phyloP scores from a whole-genome alignment of 768 basidiomycete genomes.

The Xerocomellus amylosporus region DNA sequence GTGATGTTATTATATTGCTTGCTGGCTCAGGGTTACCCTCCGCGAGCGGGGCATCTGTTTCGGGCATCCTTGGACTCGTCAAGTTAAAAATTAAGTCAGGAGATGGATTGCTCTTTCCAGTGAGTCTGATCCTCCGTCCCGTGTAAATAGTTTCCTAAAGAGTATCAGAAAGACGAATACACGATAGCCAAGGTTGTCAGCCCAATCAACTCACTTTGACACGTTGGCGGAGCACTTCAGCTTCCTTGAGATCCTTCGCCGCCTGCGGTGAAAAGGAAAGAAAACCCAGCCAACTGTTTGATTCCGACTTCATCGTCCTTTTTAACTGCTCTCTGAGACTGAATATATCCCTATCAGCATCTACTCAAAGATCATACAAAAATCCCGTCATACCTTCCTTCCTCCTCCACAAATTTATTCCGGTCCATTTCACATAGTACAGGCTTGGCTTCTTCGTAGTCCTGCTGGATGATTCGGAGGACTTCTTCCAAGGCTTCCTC shows the following conservation, averaged over 20 bases:
- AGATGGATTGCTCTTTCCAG: neutral
- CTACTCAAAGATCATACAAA: neutral
- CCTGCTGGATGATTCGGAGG: neutral
- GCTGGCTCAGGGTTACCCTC: neutral
- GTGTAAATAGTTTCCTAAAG: conserved; percentile 9
- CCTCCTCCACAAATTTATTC: neutral
- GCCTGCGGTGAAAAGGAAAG: conserved; percentile 6
- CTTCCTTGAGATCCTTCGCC: neutral
- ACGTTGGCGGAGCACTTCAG: conserved; percentile 2
- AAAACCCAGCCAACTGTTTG: neutral
- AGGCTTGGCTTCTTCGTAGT: neutral
- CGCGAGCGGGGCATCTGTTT: neutral
- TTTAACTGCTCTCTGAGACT: conserved; percentile 11
- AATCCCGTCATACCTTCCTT: neutral
- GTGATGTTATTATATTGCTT: neutral
- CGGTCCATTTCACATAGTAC: conserved; percentile 7
- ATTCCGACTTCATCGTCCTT: neutral
- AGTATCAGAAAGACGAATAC: neutral
- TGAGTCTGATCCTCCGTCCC: no score
- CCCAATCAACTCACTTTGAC: conserved; percentile 1
- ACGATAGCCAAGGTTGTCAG: neutral
- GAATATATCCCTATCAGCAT: neutral
- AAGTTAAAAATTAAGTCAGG: neutral
- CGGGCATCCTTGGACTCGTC: neutral
- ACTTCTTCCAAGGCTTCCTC: neutral